phyloP scores from a whole-genome alignment of 208 protist genomes.

The Acanthamoeba royreba region DNA sequence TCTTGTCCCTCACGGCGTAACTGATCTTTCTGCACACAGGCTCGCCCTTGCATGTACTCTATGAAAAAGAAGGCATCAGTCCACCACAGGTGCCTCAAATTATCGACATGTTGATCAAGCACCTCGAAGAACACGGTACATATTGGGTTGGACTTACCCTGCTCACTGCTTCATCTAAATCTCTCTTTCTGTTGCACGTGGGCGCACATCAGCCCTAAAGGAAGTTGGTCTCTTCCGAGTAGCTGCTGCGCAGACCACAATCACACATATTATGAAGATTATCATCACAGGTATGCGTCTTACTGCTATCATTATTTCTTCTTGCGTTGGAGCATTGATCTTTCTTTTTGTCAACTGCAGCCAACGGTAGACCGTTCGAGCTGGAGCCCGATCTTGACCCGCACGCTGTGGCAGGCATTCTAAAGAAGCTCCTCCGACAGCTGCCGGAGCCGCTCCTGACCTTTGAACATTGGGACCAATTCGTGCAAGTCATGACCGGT shows the following conservation, averaged over 20 bases:
- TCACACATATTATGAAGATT: not conserved
- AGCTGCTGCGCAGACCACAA: not conserved
- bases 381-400: not conserved
- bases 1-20: not conserved
- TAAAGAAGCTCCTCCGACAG: conserved; percentile 18
- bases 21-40: not conserved
- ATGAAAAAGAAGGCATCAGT: not conserved
- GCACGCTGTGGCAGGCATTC: not conserved
- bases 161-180: not conserved
- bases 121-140: not conserved
- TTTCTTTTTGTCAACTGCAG: not conserved
- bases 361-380: not conserved
- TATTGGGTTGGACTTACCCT: not conserved
- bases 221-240: conserved; percentile 33
- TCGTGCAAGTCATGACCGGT: not conserved
- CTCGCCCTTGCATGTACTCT: not conserved
- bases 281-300: not conserved
- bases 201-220: not conserved
- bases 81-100: not conserved
- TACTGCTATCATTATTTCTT: not conserved
- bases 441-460: conserved; percentile 25
- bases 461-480: conserved; percentile 25
- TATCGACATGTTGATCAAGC: not conserved
- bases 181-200: not conserved
- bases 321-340: not conserved